A percentile compares a stretch with the other conserved stretches of the same genome.
Evolutionary conservation across 78 protist genomes (phyloP).

Genomic region (Protostelium mycophagum): DNA sequence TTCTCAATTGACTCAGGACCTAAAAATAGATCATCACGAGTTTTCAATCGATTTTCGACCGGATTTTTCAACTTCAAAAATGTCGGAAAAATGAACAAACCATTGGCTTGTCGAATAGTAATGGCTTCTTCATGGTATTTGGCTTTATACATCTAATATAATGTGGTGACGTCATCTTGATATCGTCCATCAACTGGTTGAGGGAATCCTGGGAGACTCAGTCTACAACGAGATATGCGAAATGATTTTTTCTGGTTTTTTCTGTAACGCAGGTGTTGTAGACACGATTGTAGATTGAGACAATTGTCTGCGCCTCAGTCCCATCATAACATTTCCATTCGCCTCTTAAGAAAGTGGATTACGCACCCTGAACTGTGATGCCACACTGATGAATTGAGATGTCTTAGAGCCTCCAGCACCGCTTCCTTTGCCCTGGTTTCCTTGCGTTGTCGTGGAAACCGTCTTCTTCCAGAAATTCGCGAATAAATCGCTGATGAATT

Average conservation of each 20-base stretch:
- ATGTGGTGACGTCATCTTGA: constrained; percentile 72
- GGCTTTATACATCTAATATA: constrained; percentile 89
- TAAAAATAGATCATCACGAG: neutral
- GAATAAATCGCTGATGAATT: neutral
- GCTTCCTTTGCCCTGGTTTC: neutral
- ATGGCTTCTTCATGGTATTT: constrained; percentile 62
- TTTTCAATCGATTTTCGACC: too few relatives aligned
- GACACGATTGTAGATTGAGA: too few relatives aligned
- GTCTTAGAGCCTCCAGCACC: neutral
- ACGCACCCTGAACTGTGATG: constrained; percentile 1
- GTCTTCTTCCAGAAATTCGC: neutral
- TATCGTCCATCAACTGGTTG: constrained; percentile 47
- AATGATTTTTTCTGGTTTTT: too few relatives aligned
- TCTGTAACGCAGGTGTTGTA: too few relatives aligned
- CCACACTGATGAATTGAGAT: neutral
- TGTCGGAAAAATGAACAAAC: neutral
- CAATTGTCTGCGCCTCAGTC: too few relatives aligned
- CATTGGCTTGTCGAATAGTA: constrained; percentile 17
- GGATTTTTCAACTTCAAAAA: too few relatives aligned
- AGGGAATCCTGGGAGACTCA: constrained; percentile 14
- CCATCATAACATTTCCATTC: too few relatives aligned
- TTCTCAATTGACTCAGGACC: constrained; percentile 50
- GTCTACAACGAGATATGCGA: neutral
- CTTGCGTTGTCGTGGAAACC: too few relatives aligned
- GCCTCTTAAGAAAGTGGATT: too few relatives aligned